Percentiles rank a stretch among this genome's conserved stretches.
Evolutionary conservation across 2,329 filamentous ascomycete genomes (phyloP).

Genomic region (Ophiocordyceps camponoti-leonardi): DNA sequence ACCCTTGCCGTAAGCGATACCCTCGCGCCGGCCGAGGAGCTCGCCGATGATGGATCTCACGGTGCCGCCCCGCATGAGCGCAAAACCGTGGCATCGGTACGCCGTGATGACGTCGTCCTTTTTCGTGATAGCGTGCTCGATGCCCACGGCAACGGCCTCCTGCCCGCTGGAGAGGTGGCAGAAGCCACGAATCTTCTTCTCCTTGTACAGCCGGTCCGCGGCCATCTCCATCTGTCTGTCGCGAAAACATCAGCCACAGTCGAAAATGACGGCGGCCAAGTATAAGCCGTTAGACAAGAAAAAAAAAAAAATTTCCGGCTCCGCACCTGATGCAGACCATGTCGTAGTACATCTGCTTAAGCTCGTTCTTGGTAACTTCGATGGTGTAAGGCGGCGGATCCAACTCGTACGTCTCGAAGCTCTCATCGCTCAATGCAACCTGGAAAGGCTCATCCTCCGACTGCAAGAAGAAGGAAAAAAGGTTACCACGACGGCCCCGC

Average conservation of each 20-base stretch:
- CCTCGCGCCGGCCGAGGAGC: constrained; percentile 83
- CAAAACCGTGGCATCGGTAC: constrained; percentile 98
- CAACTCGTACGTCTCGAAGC: constrained; percentile 98
- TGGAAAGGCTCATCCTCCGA: constrained; percentile 89
- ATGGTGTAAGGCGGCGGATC: constrained; percentile 90
- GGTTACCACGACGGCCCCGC: neutral
- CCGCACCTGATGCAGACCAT: constrained; percentile 87
- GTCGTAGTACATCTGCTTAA: constrained; percentile 98
- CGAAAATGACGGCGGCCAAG: neutral
- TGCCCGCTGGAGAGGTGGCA: constrained; percentile 96
- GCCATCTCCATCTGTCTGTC: constrained; percentile 98
- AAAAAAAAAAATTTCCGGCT: neutral
- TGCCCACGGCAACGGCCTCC: constrained; percentile 92
- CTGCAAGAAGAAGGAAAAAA: constrained; percentile 26
- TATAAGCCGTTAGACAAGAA: no score
- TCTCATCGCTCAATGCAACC: constrained; percentile 88
- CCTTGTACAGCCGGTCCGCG: constrained; percentile 97
- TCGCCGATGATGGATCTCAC: constrained; percentile 92
- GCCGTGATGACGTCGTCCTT: constrained; percentile 91
- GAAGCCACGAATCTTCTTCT: constrained; percentile 99
- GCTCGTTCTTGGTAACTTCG: constrained; percentile 87
- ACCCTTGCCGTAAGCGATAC: constrained; percentile 97
- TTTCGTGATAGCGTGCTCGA: constrained; percentile 88
- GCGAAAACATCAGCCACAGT: constrained; percentile 2
- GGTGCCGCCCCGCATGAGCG: constrained; percentile 82